Percentiles rank a stretch among this genome's conserved stretches.
phyloP scores from a whole-genome alignment of 2,329 filamentous ascomycete species.

The Penicillium sp. region DNA sequence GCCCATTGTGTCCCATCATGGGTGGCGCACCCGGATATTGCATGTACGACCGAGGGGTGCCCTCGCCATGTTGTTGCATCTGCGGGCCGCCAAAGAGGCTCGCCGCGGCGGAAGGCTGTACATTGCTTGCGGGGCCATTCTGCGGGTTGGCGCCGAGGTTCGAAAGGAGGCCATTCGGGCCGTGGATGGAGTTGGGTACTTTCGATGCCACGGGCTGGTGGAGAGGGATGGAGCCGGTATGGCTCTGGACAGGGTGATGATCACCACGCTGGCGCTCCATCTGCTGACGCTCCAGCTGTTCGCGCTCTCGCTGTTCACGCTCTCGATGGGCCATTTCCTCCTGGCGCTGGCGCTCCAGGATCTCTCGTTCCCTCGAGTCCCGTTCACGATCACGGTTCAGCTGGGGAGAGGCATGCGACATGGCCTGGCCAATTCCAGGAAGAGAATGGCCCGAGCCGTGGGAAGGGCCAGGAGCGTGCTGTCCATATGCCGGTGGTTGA shows the following conservation, averaged over 20 bases:
- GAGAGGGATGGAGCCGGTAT: constrained; percentile 83
- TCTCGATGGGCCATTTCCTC: constrained; percentile 63
- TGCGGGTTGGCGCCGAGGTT: constrained; percentile 68
- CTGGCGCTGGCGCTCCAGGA: constrained; percentile 54
- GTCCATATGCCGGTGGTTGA: constrained; percentile 48
- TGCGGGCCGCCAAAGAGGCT: constrained; percentile 70
- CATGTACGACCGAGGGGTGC: constrained; percentile 58
- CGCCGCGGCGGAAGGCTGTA: constrained; percentile 63
- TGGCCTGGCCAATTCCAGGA: constrained; percentile 47
- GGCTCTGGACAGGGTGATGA: constrained; percentile 79
- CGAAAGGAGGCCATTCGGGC: constrained; percentile 83
- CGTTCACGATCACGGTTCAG: constrained; percentile 51
- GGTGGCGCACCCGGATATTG: constrained; percentile 65
- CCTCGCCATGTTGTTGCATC: constrained; percentile 60
- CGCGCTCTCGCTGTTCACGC: constrained; percentile 55
- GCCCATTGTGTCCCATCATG: constrained; percentile 54
- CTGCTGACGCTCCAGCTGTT: constrained; percentile 63
- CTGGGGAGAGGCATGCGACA: constrained; percentile 48
- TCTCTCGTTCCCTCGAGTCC: constrained; percentile 60
- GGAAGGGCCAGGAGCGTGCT: constrained; percentile 42
- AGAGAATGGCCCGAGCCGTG: constrained; percentile 44
- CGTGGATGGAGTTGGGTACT: constrained; percentile 81
- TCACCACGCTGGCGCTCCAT: constrained; percentile 57
- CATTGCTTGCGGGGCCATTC: constrained; percentile 57
- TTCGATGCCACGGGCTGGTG: constrained; percentile 92